Conservation (phyloP, 2,329 filamentous ascomycete genomes). For the Phialophora tarda region DNA sequence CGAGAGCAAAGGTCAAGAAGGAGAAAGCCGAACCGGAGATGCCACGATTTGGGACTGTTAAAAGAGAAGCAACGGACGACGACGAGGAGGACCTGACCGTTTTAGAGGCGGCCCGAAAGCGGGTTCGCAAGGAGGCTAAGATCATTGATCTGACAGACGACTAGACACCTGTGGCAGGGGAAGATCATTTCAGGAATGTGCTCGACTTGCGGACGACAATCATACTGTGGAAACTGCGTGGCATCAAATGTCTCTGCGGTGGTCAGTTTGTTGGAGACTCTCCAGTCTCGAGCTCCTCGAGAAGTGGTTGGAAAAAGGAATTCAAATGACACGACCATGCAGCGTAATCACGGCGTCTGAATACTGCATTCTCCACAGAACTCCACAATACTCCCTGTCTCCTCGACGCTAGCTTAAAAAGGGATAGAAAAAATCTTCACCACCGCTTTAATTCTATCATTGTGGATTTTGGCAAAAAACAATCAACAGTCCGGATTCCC, state of each 20-base stretch:
- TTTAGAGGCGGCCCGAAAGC: background rate
- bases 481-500: slow-evolving; percentile 1
- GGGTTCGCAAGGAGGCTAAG: background rate
- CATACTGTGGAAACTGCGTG: background rate
- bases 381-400: background rate
- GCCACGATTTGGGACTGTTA: background rate
- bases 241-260: background rate
- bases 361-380: background rate
- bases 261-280: background rate
- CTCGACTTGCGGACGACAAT: background rate
- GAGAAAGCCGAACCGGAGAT: background rate
- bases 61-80: background rate
- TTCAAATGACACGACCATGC: background rate
- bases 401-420: background rate
- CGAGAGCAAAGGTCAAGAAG: background rate
- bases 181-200: background rate
- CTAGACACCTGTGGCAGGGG: background rate
- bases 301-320: background rate
- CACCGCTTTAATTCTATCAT: background rate
- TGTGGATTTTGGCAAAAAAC: background rate
- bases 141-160: background rate
- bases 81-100: background rate
- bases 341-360: background rate
- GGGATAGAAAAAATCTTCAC: background rate
- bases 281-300: background rate